Percentiles rank a stretch among this genome's conserved stretches.
Conservation (phyloP, 2,329 filamentous ascomycete genomes). For the Eutypa lata region DNA sequence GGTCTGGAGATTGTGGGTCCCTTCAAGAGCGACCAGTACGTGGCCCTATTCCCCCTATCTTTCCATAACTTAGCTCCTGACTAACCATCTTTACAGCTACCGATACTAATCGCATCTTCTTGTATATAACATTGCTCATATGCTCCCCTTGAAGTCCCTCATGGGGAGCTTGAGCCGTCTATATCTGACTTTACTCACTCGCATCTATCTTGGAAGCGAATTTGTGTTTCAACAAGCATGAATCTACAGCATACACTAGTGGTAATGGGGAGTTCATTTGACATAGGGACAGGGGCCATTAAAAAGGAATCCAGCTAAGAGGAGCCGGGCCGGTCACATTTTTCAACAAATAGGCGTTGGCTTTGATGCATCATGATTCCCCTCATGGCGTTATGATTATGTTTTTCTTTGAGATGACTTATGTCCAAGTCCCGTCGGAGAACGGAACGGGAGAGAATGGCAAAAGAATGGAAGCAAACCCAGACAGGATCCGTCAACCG, state of each 20-base stretch:
- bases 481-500: constrained; percentile 28
- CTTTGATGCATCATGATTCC: constrained; percentile 36
- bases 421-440: constrained; percentile 13
- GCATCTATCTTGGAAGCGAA: constrained; percentile 5
- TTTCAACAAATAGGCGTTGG: constrained; percentile 37
- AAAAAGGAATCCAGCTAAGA: constrained; percentile 21
- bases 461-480: constrained; percentile 16
- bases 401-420: constrained; percentile 16
- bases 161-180: constrained; percentile 12
- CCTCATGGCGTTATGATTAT: constrained; percentile 33
- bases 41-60: constrained; percentile 14
- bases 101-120: constrained; percentile 57
- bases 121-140: constrained; percentile 20
- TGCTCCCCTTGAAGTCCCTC: constrained; percentile 2
- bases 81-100: constrained; percentile 41
- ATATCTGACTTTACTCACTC: constrained; percentile 4
- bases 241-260: constrained; percentile 28
- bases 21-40: constrained; percentile 92
- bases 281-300: constrained; percentile 20
- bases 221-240: constrained; percentile 31
- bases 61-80: constrained; percentile 22
- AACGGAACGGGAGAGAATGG: constrained; percentile 13
- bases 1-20: constrained; percentile 81
- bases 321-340: constrained; percentile 30
- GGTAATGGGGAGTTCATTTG: constrained; percentile 16